Evolutionary conservation across 495 filamentous ascomycete genomes (phyloP), one percentile per base, ranked within the genome.

Genomic region (Talaromyces trachyspermus): DNA sequence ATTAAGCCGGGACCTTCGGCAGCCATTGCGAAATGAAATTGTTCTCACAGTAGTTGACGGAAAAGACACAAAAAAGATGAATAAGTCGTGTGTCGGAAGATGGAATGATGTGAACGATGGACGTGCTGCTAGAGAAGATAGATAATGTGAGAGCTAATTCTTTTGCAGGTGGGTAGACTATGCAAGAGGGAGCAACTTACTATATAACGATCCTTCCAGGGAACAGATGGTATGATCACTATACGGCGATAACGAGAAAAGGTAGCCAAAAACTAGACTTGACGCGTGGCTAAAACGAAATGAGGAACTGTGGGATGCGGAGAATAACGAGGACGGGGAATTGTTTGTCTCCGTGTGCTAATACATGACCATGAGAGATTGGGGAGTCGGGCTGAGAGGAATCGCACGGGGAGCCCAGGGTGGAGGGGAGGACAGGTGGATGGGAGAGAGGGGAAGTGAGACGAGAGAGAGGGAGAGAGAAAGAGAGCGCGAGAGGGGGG

Each of bases 1-100:
- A 62, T 56, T 49, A 63, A 56, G 36, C 56, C 60, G 38, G 66
- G 55, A 22, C 59, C 47, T 57, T 78, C 69, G 35, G 74, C 57
- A 55, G 72, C 63, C 74, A 77, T 79, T 45, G 43, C 61, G 59
- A 53, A 38, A 50, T n/a, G 36, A 30, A 2, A 33, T 18, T 54
- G 56, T 9, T 37, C 30, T 26, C n/a, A n/a, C 15, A 9, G 12
- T 15, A 15, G 27, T 30, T 30, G 7, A 30, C 6, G 27, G 27
- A 12, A 6, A 26, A 42, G 23, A 42, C 15, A 42, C 17, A 25
- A 15, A 2, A 18, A 42, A 2, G 22, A 2, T 42, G 22, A 11
- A 42, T 14, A 23, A 17, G 17, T 42, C 27, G 27, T n/a, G n/a
- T n/a, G n/a, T n/a, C n/a, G n/a, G n/a, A n/a, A n/a, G n/a, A n/a